These are phyloP conservation scores for Stevia rebaudiana DNA, from an alignment of 140 eudicot species.

Conservation along the genomic window DNA sequence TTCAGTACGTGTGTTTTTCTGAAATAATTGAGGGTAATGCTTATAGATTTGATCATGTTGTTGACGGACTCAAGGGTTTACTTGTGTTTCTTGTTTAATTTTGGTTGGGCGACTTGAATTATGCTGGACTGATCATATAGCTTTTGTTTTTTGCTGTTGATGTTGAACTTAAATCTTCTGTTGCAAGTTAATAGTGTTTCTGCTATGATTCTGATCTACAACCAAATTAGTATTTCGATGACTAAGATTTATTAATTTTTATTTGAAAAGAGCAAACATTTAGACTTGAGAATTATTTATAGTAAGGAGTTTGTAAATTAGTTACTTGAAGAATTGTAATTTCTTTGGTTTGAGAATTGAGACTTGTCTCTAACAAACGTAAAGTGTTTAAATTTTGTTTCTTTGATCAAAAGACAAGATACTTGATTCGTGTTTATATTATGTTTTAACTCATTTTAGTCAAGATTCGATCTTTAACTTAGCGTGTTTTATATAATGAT, in stretches of 20 bases:
- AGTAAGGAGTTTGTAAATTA: not conserved
- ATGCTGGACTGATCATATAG: not conserved
- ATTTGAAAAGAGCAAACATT: not conserved
- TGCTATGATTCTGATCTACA: not conserved
- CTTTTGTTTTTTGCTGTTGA: not conserved
- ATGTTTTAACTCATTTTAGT: not conserved
- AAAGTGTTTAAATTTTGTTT: not conserved
- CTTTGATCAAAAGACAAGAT: not conserved
- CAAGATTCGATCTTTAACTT: constrained; percentile 8
- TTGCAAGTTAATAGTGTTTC: constrained; percentile 17
- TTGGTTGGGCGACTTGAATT: not conserved
- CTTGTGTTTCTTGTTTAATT: not conserved
- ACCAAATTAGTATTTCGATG: not conserved
- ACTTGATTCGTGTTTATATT: not conserved
- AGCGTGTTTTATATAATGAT: not conserved
- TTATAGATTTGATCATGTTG: not conserved
- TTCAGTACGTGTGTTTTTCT: too few species aligned
- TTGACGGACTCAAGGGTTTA: not conserved
- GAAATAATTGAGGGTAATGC: too few species aligned
- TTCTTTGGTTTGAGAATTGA: not conserved
- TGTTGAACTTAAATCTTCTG: not conserved
- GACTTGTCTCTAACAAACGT: not conserved
- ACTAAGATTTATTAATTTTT: not conserved
- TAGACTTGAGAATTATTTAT: not conserved
- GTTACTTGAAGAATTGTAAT: not conserved